Evolutionary conservation across 2,329 filamentous ascomycete genomes (phyloP).

Genomic region (Botrytis fragariae): DNA sequence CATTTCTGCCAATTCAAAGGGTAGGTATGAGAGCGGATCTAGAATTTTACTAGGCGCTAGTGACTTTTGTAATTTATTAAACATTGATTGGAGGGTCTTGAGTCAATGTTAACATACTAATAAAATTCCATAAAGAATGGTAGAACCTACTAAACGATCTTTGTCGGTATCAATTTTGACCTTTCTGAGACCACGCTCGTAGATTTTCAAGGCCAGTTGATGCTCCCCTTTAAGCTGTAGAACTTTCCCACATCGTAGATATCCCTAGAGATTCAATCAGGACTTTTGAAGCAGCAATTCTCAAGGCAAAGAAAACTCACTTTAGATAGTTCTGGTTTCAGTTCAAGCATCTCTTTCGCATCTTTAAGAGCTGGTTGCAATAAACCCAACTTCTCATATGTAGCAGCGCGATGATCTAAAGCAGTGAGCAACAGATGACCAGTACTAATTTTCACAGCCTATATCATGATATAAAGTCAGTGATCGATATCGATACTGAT

Average conservation of each 20-base stretch:
- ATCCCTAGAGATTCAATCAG: constrained; percentile 31
- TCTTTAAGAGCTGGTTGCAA: constrained; percentile 35
- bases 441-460: constrained; percentile 34
- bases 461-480: constrained; percentile 11
- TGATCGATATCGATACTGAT: neutral
- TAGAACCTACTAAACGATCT: constrained; percentile 31
- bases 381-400: constrained; percentile 37
- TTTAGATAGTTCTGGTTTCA: constrained; percentile 35
- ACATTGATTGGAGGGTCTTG: constrained; percentile 36
- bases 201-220: constrained; percentile 38
- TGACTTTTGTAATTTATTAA: constrained; percentile 33
- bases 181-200: constrained; percentile 38
- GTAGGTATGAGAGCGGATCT: constrained; percentile 39
- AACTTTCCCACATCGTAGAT: constrained; percentile 38
- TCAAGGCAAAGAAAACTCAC: constrained; percentile 19
- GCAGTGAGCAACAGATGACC: constrained; percentile 34
- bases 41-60: constrained; percentile 30
- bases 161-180: constrained; percentile 36
- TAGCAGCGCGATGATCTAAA: constrained; percentile 39
- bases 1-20: constrained; percentile 38
- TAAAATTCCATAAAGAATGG: neutral
- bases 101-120: constrained; percentile 8
- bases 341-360: constrained; percentile 38
- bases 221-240: constrained; percentile 35
- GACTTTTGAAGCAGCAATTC: neutral